Conservation (phyloP, 148 eudicot genomes). For the Amaranthus palmeri region DNA sequence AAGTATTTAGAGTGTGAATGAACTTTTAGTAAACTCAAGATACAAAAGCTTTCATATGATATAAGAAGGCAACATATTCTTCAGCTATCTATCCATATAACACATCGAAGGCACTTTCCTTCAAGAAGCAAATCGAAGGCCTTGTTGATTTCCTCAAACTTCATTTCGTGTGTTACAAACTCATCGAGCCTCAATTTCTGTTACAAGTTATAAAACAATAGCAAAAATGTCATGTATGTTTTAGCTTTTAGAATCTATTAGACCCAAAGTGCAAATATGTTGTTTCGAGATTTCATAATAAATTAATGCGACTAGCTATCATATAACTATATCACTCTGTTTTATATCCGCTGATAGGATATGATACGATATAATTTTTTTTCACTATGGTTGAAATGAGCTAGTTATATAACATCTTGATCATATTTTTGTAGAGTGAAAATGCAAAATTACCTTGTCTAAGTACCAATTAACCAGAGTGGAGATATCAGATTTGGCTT, state of each 20-base stretch:
- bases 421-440: background rate
- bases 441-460: constrained; percentile 47
- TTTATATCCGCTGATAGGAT: too few species aligned
- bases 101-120: constrained; percentile 50
- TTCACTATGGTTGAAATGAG: too few species aligned
- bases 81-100: constrained; percentile 45
- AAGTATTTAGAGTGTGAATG: too few species aligned
- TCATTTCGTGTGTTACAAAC: constrained; percentile 50
- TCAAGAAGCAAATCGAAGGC: constrained; percentile 44
- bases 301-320: too few species aligned
- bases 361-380: too few species aligned
- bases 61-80: too few species aligned
- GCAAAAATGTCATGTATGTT: background rate
- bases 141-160: constrained; percentile 42
- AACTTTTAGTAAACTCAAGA: too few species aligned
- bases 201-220: background rate
- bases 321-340: too few species aligned
- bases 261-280: too few species aligned
- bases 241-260: too few species aligned
- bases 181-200: constrained; percentile 46
- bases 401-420: too few species aligned
- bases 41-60: background rate
- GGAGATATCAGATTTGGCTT: constrained; percentile 73
- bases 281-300: too few species aligned
- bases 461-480: constrained; percentile 61